Base-by-base conservation (phyloP, 1,284 basidiomycete genomes). In the Golubevia sp. region DNA sequence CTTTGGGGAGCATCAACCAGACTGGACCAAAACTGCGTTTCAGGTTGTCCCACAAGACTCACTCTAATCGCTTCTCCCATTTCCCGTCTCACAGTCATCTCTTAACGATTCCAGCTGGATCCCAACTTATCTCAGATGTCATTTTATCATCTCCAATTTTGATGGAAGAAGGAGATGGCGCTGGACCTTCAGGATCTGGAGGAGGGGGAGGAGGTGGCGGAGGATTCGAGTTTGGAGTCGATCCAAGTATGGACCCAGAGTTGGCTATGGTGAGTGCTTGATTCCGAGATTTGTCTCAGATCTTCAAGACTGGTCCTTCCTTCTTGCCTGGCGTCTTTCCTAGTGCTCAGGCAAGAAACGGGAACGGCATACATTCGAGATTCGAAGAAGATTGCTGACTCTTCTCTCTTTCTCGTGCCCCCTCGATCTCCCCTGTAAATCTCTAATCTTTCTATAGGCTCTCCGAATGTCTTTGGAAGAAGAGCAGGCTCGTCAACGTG, bases 381-480 rank as follows among this genome's bases (percentile, higher is more conserved):
- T 21, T 51, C 49, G 27, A 49, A 23, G 27, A 54, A 49, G 59
- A 57, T 26, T 38, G 55, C 66, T 70, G 64, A 63, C 67, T 48
- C 20, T 38, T n/a, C 51, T 27, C 34, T n/a, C 20, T 18, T 11
- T 34, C 27, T 24, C 21, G 20, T 51, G 6, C 55, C 11, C 11
- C 30, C 30, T 11, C 30, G 5, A 11, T 11, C 30, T 11, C 30
- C 4, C 30, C 30, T 34, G 4, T 11, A 3, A 25, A 20, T 53
- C 21, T 25, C 51, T 13, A 49, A 20, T 38, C 25, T n/a, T 23
- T 57, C 11, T 26, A 34, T 63, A 97, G 94, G 96, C 94, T 11
- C 88, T 99, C 51, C 92, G 96, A 49, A 93, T 99, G 91, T 98
- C 95, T 0, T 90, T 99, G 88, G 93, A 97, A 85, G 96, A 99